phyloP scores from a whole-genome alignment of 768 basidiomycete species.

The Termitomyces sp. region DNA sequence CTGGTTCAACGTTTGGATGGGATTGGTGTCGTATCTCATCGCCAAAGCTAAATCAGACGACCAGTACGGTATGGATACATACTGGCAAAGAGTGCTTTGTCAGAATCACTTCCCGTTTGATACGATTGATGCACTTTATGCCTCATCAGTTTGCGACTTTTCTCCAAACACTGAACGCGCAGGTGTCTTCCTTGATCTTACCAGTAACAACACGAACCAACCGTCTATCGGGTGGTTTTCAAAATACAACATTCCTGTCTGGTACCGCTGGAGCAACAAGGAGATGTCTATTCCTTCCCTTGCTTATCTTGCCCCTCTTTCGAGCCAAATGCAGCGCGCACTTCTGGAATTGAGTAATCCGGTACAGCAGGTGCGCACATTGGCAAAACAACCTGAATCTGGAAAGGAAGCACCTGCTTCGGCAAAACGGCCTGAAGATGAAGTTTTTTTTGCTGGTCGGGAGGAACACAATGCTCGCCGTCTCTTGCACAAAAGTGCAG shows the following conservation, averaged over 20 bases:
- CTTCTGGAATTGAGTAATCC: neutral
- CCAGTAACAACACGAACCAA: neutral
- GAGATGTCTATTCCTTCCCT: neutral
- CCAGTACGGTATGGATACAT: rapidly evolving
- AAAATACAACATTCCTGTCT: slow-evolving; percentile 2
- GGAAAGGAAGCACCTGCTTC: neutral
- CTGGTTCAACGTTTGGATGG: slow-evolving; percentile 4
- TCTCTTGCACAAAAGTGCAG: neutral
- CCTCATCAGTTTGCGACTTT: slow-evolving; percentile 1
- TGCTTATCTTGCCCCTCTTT: neutral
- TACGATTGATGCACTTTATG: neutral
- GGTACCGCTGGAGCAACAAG: slow-evolving; percentile 5
- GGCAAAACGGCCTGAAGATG: neutral
- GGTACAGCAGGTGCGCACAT: neutral
- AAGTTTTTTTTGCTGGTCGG: neutral
- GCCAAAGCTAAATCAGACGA: neutral
- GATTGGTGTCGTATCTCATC: slow-evolving; percentile 6
- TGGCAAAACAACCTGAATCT: neutral
- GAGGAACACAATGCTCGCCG: neutral
- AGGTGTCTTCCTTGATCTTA: slow-evolving; percentile 3
- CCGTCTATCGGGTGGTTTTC: neutral
- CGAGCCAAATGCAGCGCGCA: neutral
- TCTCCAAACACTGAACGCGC: neutral
- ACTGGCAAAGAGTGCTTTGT: neutral
- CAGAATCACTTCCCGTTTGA: neutral